Base-by-base conservation (phyloP, 805 yeast genomes). In the baker's yeast (Saccharomyces cerevisiae) region DNA sequence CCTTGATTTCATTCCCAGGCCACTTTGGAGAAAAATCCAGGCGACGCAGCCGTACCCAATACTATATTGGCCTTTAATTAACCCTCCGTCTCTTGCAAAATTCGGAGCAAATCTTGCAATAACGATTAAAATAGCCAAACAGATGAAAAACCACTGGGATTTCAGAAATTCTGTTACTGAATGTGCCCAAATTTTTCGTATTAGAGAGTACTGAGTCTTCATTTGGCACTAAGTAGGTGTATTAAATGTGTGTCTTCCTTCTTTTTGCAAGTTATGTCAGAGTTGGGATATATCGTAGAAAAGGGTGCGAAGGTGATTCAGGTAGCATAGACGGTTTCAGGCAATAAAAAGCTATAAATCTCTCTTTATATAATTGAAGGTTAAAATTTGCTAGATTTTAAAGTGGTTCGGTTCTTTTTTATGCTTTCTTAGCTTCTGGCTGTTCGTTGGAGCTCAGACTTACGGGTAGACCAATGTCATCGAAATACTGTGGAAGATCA, bases 31-130 rank as follows among this genome's bases (percentile, higher is more conserved):
- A 72, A 90, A 89, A 55, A 90, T 90, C 48, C 87, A 72, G 0
- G 95, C 96, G 17, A 89, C 96, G 0, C 95, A 95, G 36, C 90
- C 89, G 65, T 89, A 90, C 11, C 85, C 85, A 32, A 90, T 87
- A 47, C 88, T 73, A 66, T 87, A 89, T 66, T 89, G 82, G 4
- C 84, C 91, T 57, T 78, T 74, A 41, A 89, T 80, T 14, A 82
- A 73, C 1, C 96, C 97, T 14, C 89, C 92, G 59, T 83, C 87
- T 54, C 89, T 78, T 1, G 96, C 96, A 70, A 90, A 89, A 53
- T 83, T 77, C 1, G 97, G 96, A 57, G 82, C 88, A 64, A 82
- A 81, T 60, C 84, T 79, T 0, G 96, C 94, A 32, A 89, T 76
- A 8, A 87, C 84, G 41, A 90, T 78, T 53, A 87, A 82, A 0